Evolutionary conservation across 2,329 filamentous ascomycete genomes (phyloP), one percentile per base, ranked within the genome.

Genomic region (Aspergillus ibericus): DNA sequence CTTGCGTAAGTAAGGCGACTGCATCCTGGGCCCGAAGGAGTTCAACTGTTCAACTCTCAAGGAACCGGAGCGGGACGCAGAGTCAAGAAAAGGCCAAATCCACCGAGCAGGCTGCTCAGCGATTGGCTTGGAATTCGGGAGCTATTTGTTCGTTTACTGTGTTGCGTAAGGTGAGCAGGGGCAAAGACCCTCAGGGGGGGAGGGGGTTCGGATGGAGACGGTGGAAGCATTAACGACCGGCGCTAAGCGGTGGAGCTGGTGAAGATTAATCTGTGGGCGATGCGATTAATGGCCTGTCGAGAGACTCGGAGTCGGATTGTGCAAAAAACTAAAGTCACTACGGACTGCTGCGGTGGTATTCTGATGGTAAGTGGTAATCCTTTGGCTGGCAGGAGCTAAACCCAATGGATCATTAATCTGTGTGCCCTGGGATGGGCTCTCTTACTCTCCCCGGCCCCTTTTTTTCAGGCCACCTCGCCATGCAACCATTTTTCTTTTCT

Each of bases 241-340:
- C 55, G 55, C 55, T 58, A 58, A 56, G 48, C 35, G 50, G 55
- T 58, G 55, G 55, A 58, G 18, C 55, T 48, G 40, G 50, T 54
- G 34, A 57, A 56, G 55, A 58, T 58, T 58, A 58, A 54, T 58
- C 50, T 58, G 51, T 49, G 50, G 51, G 50, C 27, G 27, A 32
- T 32, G 27, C 27, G 44, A 48, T 48, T 16, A 48, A 48, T 48
- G 38, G 38, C 20, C 18, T 42, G 38, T 42, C 18, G 18, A n/a
- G n/a, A n/a, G 12, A 42, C 4, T 42, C 38, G n/a, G 38, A 42
- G 18, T 42, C 16, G 38, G 13, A 10, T 1, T 42, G 38, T 42
- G 38, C 38, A 22, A 42, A 42, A 32, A 10, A 7, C 38, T 42
- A 42, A 22, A 42, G 38, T 22, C 38, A 42, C 38, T 42, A 42